Base-by-base conservation (phyloP, 345 rosid genomes). In the Aethionema arabicum region DNA sequence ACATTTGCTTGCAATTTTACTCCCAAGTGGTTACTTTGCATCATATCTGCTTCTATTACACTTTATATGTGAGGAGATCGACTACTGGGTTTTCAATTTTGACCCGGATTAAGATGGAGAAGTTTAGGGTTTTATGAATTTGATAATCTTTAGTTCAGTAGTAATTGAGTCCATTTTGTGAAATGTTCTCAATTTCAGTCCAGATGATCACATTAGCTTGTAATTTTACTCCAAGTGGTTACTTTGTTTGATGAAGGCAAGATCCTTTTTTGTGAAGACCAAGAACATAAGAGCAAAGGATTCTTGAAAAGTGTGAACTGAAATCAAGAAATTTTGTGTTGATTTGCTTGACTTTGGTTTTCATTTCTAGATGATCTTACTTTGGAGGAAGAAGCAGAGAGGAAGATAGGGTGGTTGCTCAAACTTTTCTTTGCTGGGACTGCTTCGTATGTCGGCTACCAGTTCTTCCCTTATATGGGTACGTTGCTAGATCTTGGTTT, bases 401-500 rank as follows among this genome's bases (percentile, higher is more conserved):
- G 84, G 75, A 92, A 85, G 56, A 72, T 85, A 46, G 93, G 96
- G 39, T 92, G 97, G 93, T n/a, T 85, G 39, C 69, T 92, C 65
- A 92, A 89, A 66, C 41, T 85, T 53, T 38, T 87, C 63, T 89
- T 89, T 67, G 91, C 84, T 5, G 98, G 97, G 59, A 82, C 93
- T 2, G 98, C 97, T 0, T 58, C 79, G 0, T 60, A 56, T 67
- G 79, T 87, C 29, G 98, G 78, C 62, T 87, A 83, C 68, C 91
- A 87, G 69, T 78, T 89, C 59, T 87, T 92, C 53, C 98, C 97
- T 6, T 89, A 82, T 67, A 68, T 92, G 87, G 97, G 97, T 89
- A 78, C 30, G 75, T 21, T 1, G 27, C 2, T 21, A 21, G 27
- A 21, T 21, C 27, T 45, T 45, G 49, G 8, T 45, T 45, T 5